Evolutionary conservation across 2,329 filamentous ascomycete genomes (phyloP), one percentile per base, ranked within the genome.

Genomic region (Stylonectria norvegica): DNA sequence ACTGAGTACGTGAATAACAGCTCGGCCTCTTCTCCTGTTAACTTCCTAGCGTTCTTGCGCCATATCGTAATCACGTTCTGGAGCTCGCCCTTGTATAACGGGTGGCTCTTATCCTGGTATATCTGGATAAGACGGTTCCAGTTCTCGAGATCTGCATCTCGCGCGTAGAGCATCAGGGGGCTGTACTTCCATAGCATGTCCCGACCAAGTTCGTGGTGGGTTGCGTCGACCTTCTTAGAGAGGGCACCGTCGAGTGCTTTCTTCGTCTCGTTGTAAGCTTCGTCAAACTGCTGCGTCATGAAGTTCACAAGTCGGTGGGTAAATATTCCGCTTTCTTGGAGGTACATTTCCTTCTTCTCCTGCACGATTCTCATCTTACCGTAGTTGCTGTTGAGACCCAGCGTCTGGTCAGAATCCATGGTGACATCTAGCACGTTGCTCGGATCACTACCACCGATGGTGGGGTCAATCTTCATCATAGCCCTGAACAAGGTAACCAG

Each of bases 291-390:
- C 33, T 83, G 75, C 15, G 83, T 79, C 78, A 97, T 85, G 61
- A 90, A 91, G 37, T 87, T 83, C 48, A 86, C 82, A 11, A 96
- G 72, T 33, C 90, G 79, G 46, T 83, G 79, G 56, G 95, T 76
- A 60, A 97, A 96, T 38, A 78, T 68, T 16, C 75, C 70, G 51
- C 84, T 89, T 60, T 95, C 87, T 11, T 81, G 74, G 41, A 83
- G 73, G 58, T 96, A 98, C 60, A 88, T 84, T 48, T 94, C 86
- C 63, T 89, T 93, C 76, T 95, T 96, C 64, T 97, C 89, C 53
- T 89, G 87, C 18, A 98, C 80, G 28, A 95, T 90, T 39, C 87
- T 83, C 91, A 98, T 97, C 52, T 88, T 85, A 22, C 87, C 88
- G 47, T 85, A 89, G 56, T 89, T 86, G 36, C 78, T 83, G 53